Conservation (phyloP, 2,329 filamentous ascomycete genomes). For the Fusarium guadeloupense region DNA sequence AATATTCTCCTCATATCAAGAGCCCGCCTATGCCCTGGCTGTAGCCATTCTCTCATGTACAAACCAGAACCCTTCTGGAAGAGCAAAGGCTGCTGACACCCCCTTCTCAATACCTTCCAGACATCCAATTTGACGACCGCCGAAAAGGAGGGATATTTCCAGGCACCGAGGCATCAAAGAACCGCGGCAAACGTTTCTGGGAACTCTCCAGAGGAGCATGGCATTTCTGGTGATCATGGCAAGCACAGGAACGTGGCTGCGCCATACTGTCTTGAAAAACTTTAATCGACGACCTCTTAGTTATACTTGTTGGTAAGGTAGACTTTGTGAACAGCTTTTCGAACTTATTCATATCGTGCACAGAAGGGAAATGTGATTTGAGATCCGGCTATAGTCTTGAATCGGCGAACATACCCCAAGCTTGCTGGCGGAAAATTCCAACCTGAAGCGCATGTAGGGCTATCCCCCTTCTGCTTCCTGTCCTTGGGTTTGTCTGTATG, state of each 20-base stretch:
- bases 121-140: not conserved
- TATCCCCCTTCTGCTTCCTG: not conserved
- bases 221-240: too few relatives aligned
- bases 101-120: not conserved
- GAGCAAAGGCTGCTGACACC: too few relatives aligned
- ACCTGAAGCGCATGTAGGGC: not conserved
- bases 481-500: too few relatives aligned
- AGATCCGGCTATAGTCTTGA: not conserved
- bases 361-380: not conserved
- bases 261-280: too few relatives aligned
- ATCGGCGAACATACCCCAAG: not conserved
- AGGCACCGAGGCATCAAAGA: not conserved
- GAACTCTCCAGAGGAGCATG: not conserved
- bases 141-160: not conserved
- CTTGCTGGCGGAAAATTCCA: not conserved
- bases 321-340: too few relatives aligned
- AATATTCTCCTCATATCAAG: too few relatives aligned
- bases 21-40: too few relatives aligned
- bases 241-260: too few relatives aligned
- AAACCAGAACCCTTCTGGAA: too few relatives aligned
- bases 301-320: too few relatives aligned
- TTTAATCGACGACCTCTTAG: too few relatives aligned
- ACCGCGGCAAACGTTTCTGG: not conserved
- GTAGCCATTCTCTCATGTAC: too few relatives aligned
- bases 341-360: not conserved